Base-by-base conservation (phyloP, 2,329 filamentous ascomycete species). In the Botryotinia calthae region DNA sequence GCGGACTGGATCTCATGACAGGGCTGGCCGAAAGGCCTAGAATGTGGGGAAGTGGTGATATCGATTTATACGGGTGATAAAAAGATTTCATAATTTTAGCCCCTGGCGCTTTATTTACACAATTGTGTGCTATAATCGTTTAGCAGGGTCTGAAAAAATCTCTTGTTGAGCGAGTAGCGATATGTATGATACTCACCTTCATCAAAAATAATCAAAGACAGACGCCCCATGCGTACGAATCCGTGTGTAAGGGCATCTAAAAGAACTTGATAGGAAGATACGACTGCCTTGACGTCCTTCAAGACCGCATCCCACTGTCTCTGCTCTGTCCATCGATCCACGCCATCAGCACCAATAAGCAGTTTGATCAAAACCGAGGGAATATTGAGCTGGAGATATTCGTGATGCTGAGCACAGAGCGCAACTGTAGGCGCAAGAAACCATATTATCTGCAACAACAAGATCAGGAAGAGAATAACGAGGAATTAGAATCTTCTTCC, bases 401-500 rank as follows among this genome's bases (percentile, higher is more conserved):
- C 81, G 76, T 85, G 84, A 78, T 95, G 93, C 76, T 95, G 93
- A 9, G 83, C 78, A 72, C 90, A 91, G 0, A 95, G 84, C 1
- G 87, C 83, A 6, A 93, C 86, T 0, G 90, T 94, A 0, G 92
- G 91, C 0, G 90, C 87, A 58, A 93, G 82, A 77, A 95, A 93
- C 93, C 93, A 95, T 16, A 93, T 84, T 6, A 89, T 80, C 89
- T 76, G 37, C 37, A 42, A 40, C 16, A 79, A 80, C 46, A 44
- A 16, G 14, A 40, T 73, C 48, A 77, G 74, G 22, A 28, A 37
- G n/a, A 25, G 62, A 20, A 37, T 12, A 40, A 28, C 6, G 37
- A 63, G 28, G 18, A 42, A 40, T 20, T 25, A 18, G 25, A 34
- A 44, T 20, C 42, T 54, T 59, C 22, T 70, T 20, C 28, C 74